Base-by-base conservation (phyloP, 2,329 filamentous ascomycete species). In the Aspergillus nomiae region DNA sequence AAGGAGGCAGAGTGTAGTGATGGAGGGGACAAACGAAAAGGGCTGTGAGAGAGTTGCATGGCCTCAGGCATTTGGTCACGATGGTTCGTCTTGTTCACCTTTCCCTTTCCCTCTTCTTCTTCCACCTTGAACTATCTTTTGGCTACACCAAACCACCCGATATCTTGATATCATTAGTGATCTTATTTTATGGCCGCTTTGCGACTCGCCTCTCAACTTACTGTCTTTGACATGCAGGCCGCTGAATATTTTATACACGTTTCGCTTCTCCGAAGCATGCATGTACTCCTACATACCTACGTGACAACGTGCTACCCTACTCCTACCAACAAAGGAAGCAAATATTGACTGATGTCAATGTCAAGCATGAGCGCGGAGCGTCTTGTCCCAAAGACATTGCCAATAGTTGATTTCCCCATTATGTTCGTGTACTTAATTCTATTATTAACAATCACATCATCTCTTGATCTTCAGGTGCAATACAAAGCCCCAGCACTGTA, bases 391-490 rank as follows among this genome's bases (percentile, higher is more conserved):
- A 51, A 34, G 48, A 32, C 14, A 26, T 28, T 16, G 24, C 26
- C 26, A 50, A 26, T 48, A 50, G 46, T 50, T 26, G 24, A 50
- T 32, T 32, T 51, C 28, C 48, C 48, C 19, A 51, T 51, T 38
- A 59, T 59, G 30, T 36, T 26, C 36, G 48, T 59, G 19, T 59
- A 51, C 45, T 36, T 59, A 46, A 34, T 32, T 51, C 56, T 59
- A 59, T 34, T 51, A 48, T 46, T 50, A 59, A 59, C 36, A 30
- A 24, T 48, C 43, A 59, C 45, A 36, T 51, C 24, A 26, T 59
- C 56, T 51, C 45, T 24, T 51, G 32, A n/a, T 51, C 24, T 38
- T 46, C 30, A 58, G 43, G 30, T 34, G 24, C 46, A 28, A 58
- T 46, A 38, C 45, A 50, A 28, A 50, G 56, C 32, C 41, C 56